Base-by-base conservation (phyloP, 768 basidiomycete genomes). In the Lactifluus hygrophoroides region DNA sequence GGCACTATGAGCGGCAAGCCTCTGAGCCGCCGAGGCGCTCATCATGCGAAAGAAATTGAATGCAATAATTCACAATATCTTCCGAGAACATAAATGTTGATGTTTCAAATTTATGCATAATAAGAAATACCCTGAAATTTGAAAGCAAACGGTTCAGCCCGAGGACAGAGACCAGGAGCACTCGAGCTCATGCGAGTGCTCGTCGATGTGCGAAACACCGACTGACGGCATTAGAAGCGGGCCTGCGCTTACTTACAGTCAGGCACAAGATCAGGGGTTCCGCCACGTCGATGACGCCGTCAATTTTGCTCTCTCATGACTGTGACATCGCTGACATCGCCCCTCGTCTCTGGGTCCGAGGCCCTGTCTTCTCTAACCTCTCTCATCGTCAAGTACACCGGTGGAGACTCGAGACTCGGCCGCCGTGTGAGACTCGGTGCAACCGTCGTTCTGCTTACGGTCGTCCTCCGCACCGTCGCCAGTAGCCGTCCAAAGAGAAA, bases 401-500 rank as follows among this genome's bases (percentile, higher is more conserved):
- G 57, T 14, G 51, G 51, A 38, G 44, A 58, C 51, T 38, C 57
- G 21, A 51, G 27, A 8, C 30, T 58, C 5, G 37, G 57, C 30
- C 44, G 51, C 16, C 57, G 51, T 28, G 51, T 58, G 44, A 38
- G 57, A 19, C 9, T 58, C 21, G 40, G 50, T n/a, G 57, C 37
- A 2, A 8, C 57, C 5, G 19, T 58, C 37, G 19, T 35, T 11
- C 40, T 58, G 14, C 28, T 58, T n/a, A 43, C 51, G 5, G 5
- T 58, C 34, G 50, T 23, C 3, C 21, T 58, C 27, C 57, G 40
- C 27, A 27, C 19, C 35, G 38, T 44, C n/a, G 21, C 23, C 6
- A 14, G 48, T n/a, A 44, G 53, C 28, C 48, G 35, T 28, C 49
- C 52, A 19, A 55, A 44, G 34, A 40, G 49, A 14, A 58, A 14